Evolutionary conservation across 805 yeast genomes (phyloP), one percentile per base, ranked within the genome.

Genomic region (Wickerhamiella musiphila): DNA sequence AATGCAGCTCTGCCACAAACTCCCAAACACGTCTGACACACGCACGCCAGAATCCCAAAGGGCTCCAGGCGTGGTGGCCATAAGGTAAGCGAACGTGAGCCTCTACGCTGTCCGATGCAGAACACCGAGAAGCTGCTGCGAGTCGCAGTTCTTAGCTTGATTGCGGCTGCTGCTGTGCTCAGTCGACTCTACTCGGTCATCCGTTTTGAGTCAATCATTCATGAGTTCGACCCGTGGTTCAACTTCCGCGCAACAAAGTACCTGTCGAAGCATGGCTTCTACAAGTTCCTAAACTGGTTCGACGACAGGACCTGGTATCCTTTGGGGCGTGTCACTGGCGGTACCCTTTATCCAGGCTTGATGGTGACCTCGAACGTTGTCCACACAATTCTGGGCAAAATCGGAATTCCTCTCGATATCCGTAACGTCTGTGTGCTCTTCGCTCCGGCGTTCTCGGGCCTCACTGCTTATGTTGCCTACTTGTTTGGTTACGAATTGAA

Each of bases 261-360:
- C 54, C 66, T 90, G 43, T 93, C 82, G 19, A 61, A 69, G 27
- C 72, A 82, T 49, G 75, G 90, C 5, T 86, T 71, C 55, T 77
- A 83, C 61, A 84, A 83, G 43, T 92, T 90, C 50, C 65, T 92
- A 49, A 90, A 90, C 55, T 90, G 98, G 98, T 90, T 90, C 49
- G 98, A 90, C 54, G 95, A 86, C 54, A 71, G 94, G 52, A 86
- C 98, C 13, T 90, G 99, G 99, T 90, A 90, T 55, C 99, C 99
- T 13, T 65, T 90, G 44, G 99, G 99, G 14, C 70, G 99, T 60
- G 98, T 90, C 49, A 90, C 98, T 9, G 99, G 99, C 45, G 98
- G 99, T 36, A 92, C 98, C 1, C 58, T 90, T 40, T 90, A 92
- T 51, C 99, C 99, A 3, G 99, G 99, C 6, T 62, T 92, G 43